Conservation (phyloP, 2,329 filamentous ascomycete species). For the Myotisia sp. region DNA sequence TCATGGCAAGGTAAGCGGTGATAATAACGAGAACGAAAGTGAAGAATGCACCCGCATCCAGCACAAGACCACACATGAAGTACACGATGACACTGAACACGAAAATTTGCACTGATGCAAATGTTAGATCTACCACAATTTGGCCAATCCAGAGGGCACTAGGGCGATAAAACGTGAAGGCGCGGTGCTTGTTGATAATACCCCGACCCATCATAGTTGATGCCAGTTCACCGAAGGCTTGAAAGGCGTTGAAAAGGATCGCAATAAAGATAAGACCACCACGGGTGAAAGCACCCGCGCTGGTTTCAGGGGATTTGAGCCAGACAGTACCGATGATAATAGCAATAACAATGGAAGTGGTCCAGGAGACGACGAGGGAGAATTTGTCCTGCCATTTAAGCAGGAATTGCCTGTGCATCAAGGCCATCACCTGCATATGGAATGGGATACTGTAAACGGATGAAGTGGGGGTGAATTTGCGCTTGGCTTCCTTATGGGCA, state of each 20-base stretch:
- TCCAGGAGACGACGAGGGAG: slow-evolving; percentile 51
- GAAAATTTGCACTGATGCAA: slow-evolving; percentile 61
- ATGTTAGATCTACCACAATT: slow-evolving; percentile 71
- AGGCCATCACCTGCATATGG: slow-evolving; percentile 47
- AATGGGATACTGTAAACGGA: slow-evolving; percentile 77
- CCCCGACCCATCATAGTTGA: slow-evolving; percentile 78
- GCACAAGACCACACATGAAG: slow-evolving; percentile 71
- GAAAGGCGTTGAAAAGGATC: slow-evolving; percentile 72
- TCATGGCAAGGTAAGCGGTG: slow-evolving; percentile 65
- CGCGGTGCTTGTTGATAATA: slow-evolving; percentile 79
- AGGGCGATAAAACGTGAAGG: slow-evolving; percentile 80
- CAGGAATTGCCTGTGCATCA: slow-evolving; percentile 61
- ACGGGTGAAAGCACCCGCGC: slow-evolving; percentile 61
- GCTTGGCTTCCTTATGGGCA: slow-evolving; percentile 66
- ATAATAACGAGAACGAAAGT: slow-evolving; percentile 70
- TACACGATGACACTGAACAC: slow-evolving; percentile 70
- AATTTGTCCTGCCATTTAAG: slow-evolving; percentile 64
- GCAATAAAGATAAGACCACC: slow-evolving; percentile 77
- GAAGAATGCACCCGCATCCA: slow-evolving; percentile 66
- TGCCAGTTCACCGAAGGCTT: slow-evolving; percentile 63
- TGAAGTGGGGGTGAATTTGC: slow-evolving; percentile 52
- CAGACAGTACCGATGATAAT: slow-evolving; percentile 71
- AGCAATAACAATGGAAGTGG: slow-evolving; percentile 59
- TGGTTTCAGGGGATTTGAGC: slow-evolving; percentile 53
- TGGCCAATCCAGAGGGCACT: slow-evolving; percentile 65